These are phyloP conservation scores for Taiozyma sp. DNA, from an alignment of 1,139 yeast genomes.

Conservation along the genomic window DNA sequence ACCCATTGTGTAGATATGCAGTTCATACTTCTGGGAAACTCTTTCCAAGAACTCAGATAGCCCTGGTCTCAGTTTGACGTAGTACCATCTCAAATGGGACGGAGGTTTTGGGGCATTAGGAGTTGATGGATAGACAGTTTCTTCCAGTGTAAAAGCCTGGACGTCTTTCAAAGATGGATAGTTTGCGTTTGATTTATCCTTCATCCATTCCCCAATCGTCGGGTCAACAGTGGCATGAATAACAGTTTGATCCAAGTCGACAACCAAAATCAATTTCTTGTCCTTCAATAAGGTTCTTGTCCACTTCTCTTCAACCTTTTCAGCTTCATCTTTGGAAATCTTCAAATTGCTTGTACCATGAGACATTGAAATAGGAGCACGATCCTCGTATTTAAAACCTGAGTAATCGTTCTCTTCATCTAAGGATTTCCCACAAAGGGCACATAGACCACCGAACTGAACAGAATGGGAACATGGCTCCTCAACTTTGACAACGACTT, in stretches of 20 bases:
- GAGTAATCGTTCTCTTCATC: conserved; percentile 78
- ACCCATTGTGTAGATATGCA: conserved; percentile 99
- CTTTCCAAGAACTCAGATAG: conserved; percentile 62
- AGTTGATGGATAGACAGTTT: conserved; percentile 51
- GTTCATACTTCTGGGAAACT: conserved; percentile 66
- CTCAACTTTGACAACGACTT: conserved; percentile 48
- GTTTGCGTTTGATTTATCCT: conserved; percentile 80
- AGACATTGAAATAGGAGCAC: conserved; percentile 86
- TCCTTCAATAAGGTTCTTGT: conserved; percentile 58
- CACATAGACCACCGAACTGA: conserved; percentile 96
- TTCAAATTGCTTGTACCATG: conserved; percentile 87
- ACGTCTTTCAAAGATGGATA: conserved; percentile 84
- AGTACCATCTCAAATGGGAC: conserved; percentile 71
- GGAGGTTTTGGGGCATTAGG: conserved; percentile 56
- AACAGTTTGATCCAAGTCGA: conserved; percentile 95
- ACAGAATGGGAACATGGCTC: conserved; percentile 94
- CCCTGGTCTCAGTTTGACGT: conserved; percentile 91
- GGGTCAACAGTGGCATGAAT: conserved; percentile 98
- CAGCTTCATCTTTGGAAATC: conserved; percentile 84
- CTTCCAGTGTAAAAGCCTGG: conserved; percentile 65
- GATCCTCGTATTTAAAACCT: conserved; percentile 65
- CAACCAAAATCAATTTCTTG: conserved; percentile 79
- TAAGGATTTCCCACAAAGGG: conserved; percentile 84
- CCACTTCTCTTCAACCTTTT: conserved; percentile 68
- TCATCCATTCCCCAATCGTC: conserved; percentile 95